phyloP scores from a whole-genome alignment of 148 eudicot species.

The Camellia sinensis region DNA sequence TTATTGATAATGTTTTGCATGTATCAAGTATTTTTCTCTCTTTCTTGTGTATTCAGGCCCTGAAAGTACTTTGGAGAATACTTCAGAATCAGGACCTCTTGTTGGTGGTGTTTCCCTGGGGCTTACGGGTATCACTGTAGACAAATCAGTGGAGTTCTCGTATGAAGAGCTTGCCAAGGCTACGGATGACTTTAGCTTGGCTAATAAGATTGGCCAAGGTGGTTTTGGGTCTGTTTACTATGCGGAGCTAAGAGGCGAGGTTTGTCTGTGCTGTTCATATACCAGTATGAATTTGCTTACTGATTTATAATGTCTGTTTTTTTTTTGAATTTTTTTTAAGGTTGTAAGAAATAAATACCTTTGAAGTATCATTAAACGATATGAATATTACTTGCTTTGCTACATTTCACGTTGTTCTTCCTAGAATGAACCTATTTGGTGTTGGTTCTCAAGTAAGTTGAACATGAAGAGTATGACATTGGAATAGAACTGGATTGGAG shows the following conservation, averaged over 20 bases:
- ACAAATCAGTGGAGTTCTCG: slow-evolving; percentile 53
- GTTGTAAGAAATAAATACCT: neutral
- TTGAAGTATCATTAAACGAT: neutral
- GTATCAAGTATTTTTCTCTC: neutral
- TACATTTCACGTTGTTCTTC: neutral
- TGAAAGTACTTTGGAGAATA: slow-evolving; percentile 20
- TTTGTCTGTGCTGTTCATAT: slow-evolving; percentile 19
- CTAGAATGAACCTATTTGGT: neutral
- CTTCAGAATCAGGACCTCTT: slow-evolving; percentile 30
- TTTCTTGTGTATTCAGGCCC: slow-evolving; percentile 22
- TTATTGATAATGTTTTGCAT: neutral
- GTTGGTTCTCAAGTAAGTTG: neutral
- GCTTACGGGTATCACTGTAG: slow-evolving; percentile 35
- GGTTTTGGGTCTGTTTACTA: slow-evolving; percentile 64
- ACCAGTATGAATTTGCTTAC: neutral
- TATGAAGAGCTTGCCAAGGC: slow-evolving; percentile 52
- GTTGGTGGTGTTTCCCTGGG: slow-evolving; percentile 17
- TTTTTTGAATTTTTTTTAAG: neutral
- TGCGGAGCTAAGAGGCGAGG: slow-evolving; percentile 58
- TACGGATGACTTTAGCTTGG: slow-evolving; percentile 40
- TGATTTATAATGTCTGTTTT: neutral
- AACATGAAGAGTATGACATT: neutral
- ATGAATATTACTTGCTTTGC: neutral
- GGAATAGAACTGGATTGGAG: neutral
- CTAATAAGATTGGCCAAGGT: slow-evolving; percentile 60